phyloP scores from a whole-genome alignment of 192 early-diverging fungal genomes.

The Entrophospora sp. region DNA sequence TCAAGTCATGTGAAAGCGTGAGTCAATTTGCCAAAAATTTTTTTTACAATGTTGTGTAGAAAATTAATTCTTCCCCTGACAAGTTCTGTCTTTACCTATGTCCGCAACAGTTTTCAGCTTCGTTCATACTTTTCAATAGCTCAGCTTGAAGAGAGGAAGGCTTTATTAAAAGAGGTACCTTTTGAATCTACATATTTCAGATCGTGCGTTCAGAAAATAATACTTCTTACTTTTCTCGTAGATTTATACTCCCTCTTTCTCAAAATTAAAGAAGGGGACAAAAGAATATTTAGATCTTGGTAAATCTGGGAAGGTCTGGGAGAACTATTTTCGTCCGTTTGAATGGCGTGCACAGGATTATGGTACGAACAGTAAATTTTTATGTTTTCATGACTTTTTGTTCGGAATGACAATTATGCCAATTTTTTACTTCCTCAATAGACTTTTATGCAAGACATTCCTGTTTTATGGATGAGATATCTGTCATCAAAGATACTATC shows the following conservation, averaged over 20 bases:
- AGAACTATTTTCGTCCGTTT: constrained; percentile 12
- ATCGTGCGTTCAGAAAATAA: neutral
- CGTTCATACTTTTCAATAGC: constrained; percentile 3
- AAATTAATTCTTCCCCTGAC: neutral
- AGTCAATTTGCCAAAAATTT: too few species aligned
- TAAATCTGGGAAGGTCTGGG: constrained; percentile 10
- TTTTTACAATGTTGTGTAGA: neutral
- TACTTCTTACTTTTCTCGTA: constrained; percentile 11
- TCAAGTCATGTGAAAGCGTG: too few species aligned
- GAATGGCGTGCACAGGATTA: constrained; percentile 14
- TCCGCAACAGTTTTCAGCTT: neutral
- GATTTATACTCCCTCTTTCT: constrained; percentile 14
- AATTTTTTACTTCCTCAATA: neutral
- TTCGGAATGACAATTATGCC: neutral
- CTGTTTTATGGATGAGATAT: neutral
- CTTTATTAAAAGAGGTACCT: constrained; percentile 8
- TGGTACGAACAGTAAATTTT: neutral
- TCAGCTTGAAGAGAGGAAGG: constrained; percentile 8
- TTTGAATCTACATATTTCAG: neutral
- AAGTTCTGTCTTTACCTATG: neutral
- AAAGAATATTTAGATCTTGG: neutral
- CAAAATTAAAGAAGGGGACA: neutral
- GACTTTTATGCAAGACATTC: neutral
- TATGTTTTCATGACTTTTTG: neutral
- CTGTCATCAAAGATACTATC: constrained; percentile 6